Percentiles rank a stretch among this genome's conserved stretches.
Conservation (phyloP, 1,284 basidiomycete genomes). For the Cutaneotrichosporon cyanovorans region DNA sequence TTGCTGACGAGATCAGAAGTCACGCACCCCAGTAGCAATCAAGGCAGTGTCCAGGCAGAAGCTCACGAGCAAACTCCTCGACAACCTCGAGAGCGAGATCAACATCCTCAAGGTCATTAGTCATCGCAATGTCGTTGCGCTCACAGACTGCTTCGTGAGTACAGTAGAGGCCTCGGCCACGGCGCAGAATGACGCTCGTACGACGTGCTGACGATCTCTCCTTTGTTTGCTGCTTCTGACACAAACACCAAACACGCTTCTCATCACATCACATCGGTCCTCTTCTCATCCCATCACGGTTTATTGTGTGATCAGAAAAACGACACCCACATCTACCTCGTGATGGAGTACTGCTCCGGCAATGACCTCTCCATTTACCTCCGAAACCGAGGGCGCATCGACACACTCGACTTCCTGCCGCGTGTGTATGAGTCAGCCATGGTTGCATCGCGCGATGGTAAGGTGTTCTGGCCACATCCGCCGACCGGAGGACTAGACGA, state of each 20-base stretch:
- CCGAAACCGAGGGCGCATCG: conserved; percentile 81
- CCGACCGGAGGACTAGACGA: conserved; percentile 83
- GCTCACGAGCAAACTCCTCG: conserved; percentile 84
- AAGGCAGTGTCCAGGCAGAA: conserved; percentile 89
- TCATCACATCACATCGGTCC: too few species aligned
- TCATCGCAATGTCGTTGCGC: conserved; percentile 85
- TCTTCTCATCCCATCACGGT: too few species aligned
- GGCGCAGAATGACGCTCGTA: too few species aligned
- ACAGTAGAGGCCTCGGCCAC: too few species aligned
- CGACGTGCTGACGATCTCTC: too few species aligned
- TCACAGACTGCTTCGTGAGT: conserved; percentile 77
- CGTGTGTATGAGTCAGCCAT: conserved; percentile 47
- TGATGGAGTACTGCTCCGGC: conserved; percentile 95
- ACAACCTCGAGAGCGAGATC: conserved; percentile 96
- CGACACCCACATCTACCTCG: conserved; percentile 87
- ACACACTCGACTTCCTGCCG: conserved; percentile 72
- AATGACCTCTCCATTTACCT: conserved; percentile 95
- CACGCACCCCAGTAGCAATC: conserved; percentile 73
- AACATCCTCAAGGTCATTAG: conserved; percentile 90
- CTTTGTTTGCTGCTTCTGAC: too few species aligned
- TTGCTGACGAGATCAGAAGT: conserved; percentile 52
- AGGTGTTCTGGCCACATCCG: conserved; percentile 83
- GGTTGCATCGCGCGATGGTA: conserved; percentile 48
- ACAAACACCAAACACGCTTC: too few species aligned
- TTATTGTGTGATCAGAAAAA: too few species aligned